Evolutionary conservation across 352 stramenopile genomes (phyloP).

Genomic region (Thalassiosira exigua): DNA sequence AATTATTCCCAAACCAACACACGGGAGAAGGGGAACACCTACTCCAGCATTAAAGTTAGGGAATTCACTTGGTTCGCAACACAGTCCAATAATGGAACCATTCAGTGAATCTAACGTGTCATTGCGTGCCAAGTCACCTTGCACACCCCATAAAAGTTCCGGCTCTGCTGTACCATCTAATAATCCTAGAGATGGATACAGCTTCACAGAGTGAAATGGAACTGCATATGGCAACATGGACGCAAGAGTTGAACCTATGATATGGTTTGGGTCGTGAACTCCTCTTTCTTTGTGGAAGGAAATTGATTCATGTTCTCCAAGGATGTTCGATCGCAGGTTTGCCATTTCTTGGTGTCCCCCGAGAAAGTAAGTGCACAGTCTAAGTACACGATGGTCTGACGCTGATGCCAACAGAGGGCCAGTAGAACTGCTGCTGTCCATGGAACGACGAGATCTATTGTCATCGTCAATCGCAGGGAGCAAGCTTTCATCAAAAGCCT

Average conservation of each 20-base stretch:
- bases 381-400: conserved; percentile 58
- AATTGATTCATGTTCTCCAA: conserved; percentile 34
- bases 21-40: conserved; percentile 42
- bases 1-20: conserved; percentile 76
- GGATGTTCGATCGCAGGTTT: conserved; percentile 10
- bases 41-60: conserved; percentile 16
- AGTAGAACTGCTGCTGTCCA: conserved; percentile 23
- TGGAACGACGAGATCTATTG: conserved; percentile 6
- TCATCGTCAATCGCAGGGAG: conserved; percentile 3
- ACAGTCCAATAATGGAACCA: conserved; percentile 75
- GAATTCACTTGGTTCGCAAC: conserved; percentile 27
- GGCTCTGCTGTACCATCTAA: conserved; percentile 27
- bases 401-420: conserved; percentile 46
- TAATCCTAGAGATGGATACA: conserved; percentile 50
- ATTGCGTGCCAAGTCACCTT: conserved; percentile 36
- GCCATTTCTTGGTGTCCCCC: conserved; percentile 56
- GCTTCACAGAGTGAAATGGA: conserved; percentile 55
- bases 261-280: conserved; percentile 58
- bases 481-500: conserved; percentile 26
- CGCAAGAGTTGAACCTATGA: conserved; percentile 59
- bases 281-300: conserved; percentile 54
- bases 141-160: conserved; percentile 17
- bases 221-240: conserved; percentile 66
- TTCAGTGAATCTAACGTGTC: conserved; percentile 69
- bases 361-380: conserved; percentile 74